phyloP scores from a whole-genome alignment of 805 yeast species.

The Yarrowia alimentaria region DNA sequence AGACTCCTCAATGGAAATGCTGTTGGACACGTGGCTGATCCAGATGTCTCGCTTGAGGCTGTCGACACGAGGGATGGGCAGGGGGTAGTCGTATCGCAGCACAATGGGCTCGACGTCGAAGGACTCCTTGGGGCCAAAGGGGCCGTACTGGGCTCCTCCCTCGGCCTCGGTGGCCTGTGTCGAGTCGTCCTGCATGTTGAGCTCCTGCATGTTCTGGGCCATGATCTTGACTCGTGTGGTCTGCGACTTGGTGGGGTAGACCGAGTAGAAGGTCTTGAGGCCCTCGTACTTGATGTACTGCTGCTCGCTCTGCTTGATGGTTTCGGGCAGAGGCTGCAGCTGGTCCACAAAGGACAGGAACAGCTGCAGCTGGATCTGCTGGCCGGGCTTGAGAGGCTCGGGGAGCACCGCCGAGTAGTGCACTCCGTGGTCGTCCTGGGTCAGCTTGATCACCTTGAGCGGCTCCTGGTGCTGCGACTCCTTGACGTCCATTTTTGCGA shows the following conservation, averaged over 20 bases:
- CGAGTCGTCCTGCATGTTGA: constrained; percentile 11
- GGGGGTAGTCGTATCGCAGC: constrained; percentile 60
- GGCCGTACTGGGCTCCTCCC: constrained; percentile 50
- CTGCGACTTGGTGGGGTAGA: constrained; percentile 53
- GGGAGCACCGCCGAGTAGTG: constrained; percentile 57
- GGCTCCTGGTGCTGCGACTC: constrained; percentile 35
- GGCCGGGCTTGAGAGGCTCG: constrained; percentile 64
- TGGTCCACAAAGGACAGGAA: constrained; percentile 50
- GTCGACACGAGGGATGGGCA: constrained; percentile 62
- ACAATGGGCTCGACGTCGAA: constrained; percentile 50
- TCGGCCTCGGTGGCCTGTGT: constrained; percentile 32
- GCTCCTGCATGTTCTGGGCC: constrained; percentile 20
- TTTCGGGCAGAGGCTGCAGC: constrained; percentile 61
- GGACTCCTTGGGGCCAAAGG: constrained; percentile 49
- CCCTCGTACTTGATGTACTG: constrained; percentile 61
- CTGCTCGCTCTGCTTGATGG: constrained; percentile 54
- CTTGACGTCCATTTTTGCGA: constrained; percentile 50
- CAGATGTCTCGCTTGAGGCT: constrained; percentile 71
- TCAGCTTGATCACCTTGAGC: constrained; percentile 36
- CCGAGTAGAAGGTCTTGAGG: constrained; percentile 55
- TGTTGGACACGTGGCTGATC: constrained; percentile 81
- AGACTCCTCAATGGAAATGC: constrained; percentile 76
- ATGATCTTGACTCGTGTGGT: constrained; percentile 32
- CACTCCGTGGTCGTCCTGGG: constrained; percentile 36
- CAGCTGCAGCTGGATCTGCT: constrained; percentile 49